A percentile compares a stretch with the other conserved stretches of the same genome.
phyloP scores from a whole-genome alignment of 2,329 filamentous ascomycete genomes.

The Aspergillus vadensis region DNA sequence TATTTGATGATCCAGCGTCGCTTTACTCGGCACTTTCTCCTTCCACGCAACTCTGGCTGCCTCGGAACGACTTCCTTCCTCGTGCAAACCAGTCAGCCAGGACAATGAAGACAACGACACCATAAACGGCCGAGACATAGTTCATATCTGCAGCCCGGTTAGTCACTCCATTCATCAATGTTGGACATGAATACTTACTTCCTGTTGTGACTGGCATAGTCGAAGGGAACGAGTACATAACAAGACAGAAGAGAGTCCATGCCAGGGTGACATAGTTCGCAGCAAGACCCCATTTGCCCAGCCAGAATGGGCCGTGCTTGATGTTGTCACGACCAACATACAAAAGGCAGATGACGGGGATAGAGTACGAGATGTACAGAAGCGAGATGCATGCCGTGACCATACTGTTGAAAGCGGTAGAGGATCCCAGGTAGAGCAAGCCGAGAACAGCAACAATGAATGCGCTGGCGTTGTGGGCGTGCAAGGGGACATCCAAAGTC shows the following conservation, averaged over 20 bases:
- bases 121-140: slow-evolving; percentile 44
- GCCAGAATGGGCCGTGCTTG: slow-evolving; percentile 51
- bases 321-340: slow-evolving; percentile 49
- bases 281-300: slow-evolving; percentile 47
- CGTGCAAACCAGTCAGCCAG: slow-evolving; percentile 39
- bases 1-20: slow-evolving; percentile 5
- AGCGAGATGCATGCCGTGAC: slow-evolving; percentile 50
- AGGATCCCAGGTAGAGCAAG: slow-evolving; percentile 50
- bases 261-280: slow-evolving; percentile 46
- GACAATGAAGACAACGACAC: slow-evolving; percentile 38
- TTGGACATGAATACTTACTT: slow-evolving; percentile 32
- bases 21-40: slow-evolving; percentile 3
- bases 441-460: slow-evolving; percentile 51
- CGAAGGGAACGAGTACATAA: slow-evolving; percentile 44
- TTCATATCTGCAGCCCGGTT: slow-evolving; percentile 40
- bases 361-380: slow-evolving; percentile 52
- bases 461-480: slow-evolving; percentile 50
- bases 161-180: not conserved
- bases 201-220: slow-evolving; percentile 35
- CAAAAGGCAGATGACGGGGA: slow-evolving; percentile 51
- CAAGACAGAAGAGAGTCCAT: slow-evolving; percentile 49
- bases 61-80: slow-evolving; percentile 34
- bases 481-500: slow-evolving; percentile 48
- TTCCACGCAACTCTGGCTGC: slow-evolving; percentile 15
- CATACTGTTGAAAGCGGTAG: slow-evolving; percentile 48